phyloP scores from a whole-genome alignment of 2,329 filamentous ascomycete genomes.

The Paecilomyces variotii region DNA sequence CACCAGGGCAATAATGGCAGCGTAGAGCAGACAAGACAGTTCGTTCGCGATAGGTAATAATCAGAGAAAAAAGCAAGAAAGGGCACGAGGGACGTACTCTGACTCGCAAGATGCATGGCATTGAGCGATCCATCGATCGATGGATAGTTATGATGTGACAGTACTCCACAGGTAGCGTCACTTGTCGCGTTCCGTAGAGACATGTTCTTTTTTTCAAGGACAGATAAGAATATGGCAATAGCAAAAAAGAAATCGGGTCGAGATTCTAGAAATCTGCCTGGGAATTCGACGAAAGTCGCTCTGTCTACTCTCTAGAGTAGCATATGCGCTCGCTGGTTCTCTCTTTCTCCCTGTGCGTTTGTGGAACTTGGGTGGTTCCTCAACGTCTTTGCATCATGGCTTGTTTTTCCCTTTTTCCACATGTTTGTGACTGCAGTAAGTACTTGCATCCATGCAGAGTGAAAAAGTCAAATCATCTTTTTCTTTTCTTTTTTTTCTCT shows the following conservation, averaged over 20 bases:
- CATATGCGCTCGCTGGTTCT: not conserved
- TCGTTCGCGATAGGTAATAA: not conserved
- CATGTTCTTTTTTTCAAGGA: not conserved
- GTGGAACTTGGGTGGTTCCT: not conserved
- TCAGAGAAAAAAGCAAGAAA: not conserved
- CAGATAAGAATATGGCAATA: not conserved
- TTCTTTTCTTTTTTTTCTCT: no score
- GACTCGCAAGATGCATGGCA: not conserved
- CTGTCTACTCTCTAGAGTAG: not conserved
- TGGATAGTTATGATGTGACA: not conserved
- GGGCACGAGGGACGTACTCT: not conserved
- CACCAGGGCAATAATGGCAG: not conserved
- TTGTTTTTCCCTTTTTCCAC: not conserved
- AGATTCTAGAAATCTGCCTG: not conserved
- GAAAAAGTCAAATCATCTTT: not conserved
- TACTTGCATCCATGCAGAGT: not conserved
- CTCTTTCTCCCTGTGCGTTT: not conserved
- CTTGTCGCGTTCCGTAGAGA: not conserved
- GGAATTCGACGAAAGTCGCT: not conserved
- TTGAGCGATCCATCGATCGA: no score
- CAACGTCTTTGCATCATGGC: not conserved
- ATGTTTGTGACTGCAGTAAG: not conserved
- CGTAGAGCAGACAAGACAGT: no score
- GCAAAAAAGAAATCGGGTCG: not conserved
- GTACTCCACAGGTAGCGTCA: not conserved